Evolutionary conservation across 768 basidiomycete species (phyloP).

Genomic region (Hydnum rufescens): DNA sequence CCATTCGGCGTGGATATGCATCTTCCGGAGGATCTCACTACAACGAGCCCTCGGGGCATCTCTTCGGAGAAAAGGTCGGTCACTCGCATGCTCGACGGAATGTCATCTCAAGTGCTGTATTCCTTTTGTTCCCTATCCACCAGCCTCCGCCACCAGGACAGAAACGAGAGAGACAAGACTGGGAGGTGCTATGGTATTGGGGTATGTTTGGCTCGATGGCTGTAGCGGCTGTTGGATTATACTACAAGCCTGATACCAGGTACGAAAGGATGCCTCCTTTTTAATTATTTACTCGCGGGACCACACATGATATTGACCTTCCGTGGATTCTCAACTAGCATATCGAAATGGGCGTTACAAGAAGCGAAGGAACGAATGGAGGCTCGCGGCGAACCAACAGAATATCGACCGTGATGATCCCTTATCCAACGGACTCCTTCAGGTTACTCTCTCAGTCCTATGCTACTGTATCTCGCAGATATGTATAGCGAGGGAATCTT

Average conservation of each 20-base stretch:
- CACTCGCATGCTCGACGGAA: not conserved
- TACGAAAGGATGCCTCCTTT: no score
- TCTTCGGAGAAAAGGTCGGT: constrained; percentile 78
- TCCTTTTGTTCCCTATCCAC: not conserved
- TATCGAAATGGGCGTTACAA: constrained; percentile 80
- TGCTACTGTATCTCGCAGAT: no score
- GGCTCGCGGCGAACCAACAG: constrained; percentile 74
- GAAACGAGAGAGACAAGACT: constrained; percentile 72
- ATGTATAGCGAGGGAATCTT: no score
- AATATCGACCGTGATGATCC: constrained; percentile 49
- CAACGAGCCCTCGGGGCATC: constrained; percentile 72
- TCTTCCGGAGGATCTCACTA: constrained; percentile 46
- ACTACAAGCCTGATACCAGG: constrained; percentile 92
- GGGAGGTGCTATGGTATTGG: constrained; percentile 79
- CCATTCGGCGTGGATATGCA: not conserved
- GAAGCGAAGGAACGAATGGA: constrained; percentile 86
- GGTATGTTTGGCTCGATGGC: constrained; percentile 84
- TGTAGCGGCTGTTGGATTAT: constrained; percentile 51
- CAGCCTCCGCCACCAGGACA: constrained; percentile 63
- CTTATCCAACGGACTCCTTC: no score
- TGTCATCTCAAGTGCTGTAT: not conserved
- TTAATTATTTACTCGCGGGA: not conserved
- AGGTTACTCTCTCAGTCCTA: no score
- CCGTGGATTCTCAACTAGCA: constrained; percentile 26
- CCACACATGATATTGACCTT: not conserved